phyloP scores from a whole-genome alignment of 1,284 basidiomycete genomes.

The Ceratobasidium sp. region DNA sequence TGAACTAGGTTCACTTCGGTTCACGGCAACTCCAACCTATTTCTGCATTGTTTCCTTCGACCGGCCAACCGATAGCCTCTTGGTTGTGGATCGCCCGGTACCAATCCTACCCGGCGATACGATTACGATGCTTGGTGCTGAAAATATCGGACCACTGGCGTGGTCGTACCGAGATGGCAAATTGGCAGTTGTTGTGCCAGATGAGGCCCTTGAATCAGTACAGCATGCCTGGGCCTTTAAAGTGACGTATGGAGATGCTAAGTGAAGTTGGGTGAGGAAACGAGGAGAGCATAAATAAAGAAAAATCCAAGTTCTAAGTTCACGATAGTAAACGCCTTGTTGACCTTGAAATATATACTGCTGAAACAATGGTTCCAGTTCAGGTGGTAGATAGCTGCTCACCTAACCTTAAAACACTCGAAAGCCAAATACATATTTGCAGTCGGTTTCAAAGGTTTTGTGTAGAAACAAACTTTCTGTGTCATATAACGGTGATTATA shows the following conservation, averaged over 20 bases:
- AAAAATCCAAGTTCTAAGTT: too few relatives aligned
- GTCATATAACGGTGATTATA: too few relatives aligned
- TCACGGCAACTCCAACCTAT: conserved; percentile 65
- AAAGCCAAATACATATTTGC: too few relatives aligned
- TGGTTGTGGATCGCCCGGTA: conserved; percentile 63
- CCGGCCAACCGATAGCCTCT: conserved; percentile 56
- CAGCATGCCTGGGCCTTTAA: conserved; percentile 65
- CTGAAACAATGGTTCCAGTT: too few relatives aligned
- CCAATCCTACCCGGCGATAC: conserved; percentile 65
- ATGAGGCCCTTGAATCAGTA: conserved; percentile 55
- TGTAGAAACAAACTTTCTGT: too few relatives aligned
- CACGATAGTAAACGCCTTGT: too few relatives aligned
- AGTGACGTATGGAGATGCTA: conserved; percentile 56
- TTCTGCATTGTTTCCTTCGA: conserved; percentile 68
- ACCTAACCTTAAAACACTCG: too few relatives aligned
- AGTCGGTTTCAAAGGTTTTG: too few relatives aligned
- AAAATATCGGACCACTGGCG: conserved; percentile 49
- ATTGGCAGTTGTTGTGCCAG: conserved; percentile 56
- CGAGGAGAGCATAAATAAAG: too few relatives aligned
- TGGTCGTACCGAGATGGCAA: conserved; percentile 47
- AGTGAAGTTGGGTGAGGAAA: too few relatives aligned
- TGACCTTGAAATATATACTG: too few relatives aligned
- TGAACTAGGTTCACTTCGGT: conserved; percentile 60
- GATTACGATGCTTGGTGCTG: conserved; percentile 61
- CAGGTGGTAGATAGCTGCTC: too few relatives aligned